Base-by-base conservation (phyloP, 1,139 yeast species). In the Debaryomyces robertsiae region DNA sequence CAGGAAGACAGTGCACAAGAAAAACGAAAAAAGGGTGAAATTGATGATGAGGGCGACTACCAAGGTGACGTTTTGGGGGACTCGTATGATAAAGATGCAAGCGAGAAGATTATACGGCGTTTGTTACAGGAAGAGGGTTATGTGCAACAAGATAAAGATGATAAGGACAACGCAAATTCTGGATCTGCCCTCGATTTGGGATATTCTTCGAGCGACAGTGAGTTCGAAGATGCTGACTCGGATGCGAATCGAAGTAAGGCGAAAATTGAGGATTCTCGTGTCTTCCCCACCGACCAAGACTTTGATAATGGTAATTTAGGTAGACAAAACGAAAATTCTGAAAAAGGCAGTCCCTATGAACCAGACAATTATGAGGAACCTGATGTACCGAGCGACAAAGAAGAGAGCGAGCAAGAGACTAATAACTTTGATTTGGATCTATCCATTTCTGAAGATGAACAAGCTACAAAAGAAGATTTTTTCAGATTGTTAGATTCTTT, bases 401-500 rank as follows among this genome's bases (percentile, higher is more conserved):
- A 44, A 10, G 50, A 39, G 10, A 45, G 38, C 10, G 48, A 43
- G 4, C 46, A 39, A 17, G 48, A 43, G 9, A 36, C 28, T 6
- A 14, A 35, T 4, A 45, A 44, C 33, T 31, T 39, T 10, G 59
- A 51, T 1, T 52, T 60, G 28, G 64, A 58, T 36, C 43, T 58
- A 14, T 45, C 54, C 1, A 4, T 58, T 2, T 52, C 57, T 9
- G 61, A 54, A 4, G 52, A 48, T 3, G 34, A 14, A 5, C 32
- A 31, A 2, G 11, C 38, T 5, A 25, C 29, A 29, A 39, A 36
- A n/a, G 27, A 35, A 3, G 60, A 51, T 1, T 66, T 66, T 44
- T 41, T 44, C 3, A 32, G 37, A 2, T 52, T 72, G 14, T 55
- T 73, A 5, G 59, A 63, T 23, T 31, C 42, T 4, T 53, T 54